Evolutionary conservation across 1,284 basidiomycete genomes (phyloP).

Genomic region (Pascua guehoae): DNA sequence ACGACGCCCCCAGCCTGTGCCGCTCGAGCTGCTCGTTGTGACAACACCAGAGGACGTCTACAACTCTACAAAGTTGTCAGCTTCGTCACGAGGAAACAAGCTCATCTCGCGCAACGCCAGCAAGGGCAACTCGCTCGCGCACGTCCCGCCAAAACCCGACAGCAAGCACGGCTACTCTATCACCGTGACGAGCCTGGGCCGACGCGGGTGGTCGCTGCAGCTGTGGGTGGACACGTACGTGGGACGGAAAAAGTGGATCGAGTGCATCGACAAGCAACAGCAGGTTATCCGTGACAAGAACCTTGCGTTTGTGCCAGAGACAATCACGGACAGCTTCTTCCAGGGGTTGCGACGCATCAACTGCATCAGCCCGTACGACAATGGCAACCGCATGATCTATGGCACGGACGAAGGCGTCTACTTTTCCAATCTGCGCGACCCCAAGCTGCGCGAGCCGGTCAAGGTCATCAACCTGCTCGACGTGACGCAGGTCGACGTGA

Average conservation of each 20-base stretch:
- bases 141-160: constrained; percentile 57
- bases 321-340: constrained; percentile 85
- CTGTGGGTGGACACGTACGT: constrained; percentile 87
- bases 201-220: constrained; percentile 87
- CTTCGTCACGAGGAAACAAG: constrained; percentile 44
- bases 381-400: constrained; percentile 84
- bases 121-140: constrained; percentile 15
- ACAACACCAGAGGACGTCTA: constrained; percentile 70
- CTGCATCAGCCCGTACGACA: constrained; percentile 89
- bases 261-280: constrained; percentile 87
- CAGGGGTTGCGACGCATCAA: constrained; percentile 77
- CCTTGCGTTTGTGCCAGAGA: constrained; percentile 79
- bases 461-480: constrained; percentile 86
- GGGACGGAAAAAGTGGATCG: constrained; percentile 90
- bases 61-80: constrained; percentile 43
- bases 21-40: constrained; percentile 85
- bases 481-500: constrained; percentile 90
- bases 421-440: constrained; percentile 75
- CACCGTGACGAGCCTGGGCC: constrained; percentile 88
- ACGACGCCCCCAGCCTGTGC: constrained; percentile 69
- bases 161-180: constrained; percentile 86
- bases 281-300: constrained; percentile 77
- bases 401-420: constrained; percentile 97
- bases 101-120: constrained; percentile 32
- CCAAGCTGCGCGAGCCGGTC: constrained; percentile 72